Conservation (phyloP, 495 filamentous ascomycete genomes). For the Darksidea phi region DNA sequence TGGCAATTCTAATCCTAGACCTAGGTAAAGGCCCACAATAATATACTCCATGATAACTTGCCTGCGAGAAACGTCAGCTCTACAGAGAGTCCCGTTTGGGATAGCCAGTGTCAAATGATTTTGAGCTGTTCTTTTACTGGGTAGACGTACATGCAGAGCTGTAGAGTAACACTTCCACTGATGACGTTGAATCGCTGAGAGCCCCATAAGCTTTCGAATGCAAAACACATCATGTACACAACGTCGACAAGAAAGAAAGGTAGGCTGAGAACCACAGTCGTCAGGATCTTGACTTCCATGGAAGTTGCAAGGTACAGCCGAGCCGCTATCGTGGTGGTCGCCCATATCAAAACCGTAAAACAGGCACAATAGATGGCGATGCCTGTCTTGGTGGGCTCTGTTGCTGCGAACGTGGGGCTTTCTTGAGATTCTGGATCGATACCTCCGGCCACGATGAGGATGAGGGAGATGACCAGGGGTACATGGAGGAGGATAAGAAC, state of each 20-base stretch:
- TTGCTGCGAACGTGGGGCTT: constrained; percentile 19
- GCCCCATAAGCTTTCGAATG: constrained; percentile 23
- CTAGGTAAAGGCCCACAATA: constrained; percentile 26
- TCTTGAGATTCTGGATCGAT: constrained; percentile 24
- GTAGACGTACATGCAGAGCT: constrained; percentile 28
- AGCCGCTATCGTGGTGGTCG: constrained; percentile 18
- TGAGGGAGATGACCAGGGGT: constrained; percentile 19
- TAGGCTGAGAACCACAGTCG: constrained; percentile 24
- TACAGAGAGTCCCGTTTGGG: no score
- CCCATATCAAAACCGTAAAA: constrained; percentile 24
- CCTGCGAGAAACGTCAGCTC: constrained; percentile 5
- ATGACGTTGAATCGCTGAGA: constrained; percentile 30
- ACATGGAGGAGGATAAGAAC: constrained; percentile 22
- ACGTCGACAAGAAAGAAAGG: constrained; percentile 29
- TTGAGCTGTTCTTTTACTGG: not conserved
- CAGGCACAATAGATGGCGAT: constrained; percentile 26
- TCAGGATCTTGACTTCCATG: constrained; percentile 22
- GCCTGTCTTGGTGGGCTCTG: constrained; percentile 24
- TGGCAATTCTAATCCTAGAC: constrained; percentile 19
- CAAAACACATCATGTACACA: constrained; percentile 34
- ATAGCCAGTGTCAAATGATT: no score
- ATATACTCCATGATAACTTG: constrained; percentile 31
- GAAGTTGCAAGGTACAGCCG: constrained; percentile 23
- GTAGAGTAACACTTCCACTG: constrained; percentile 22
- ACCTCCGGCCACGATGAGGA: constrained; percentile 27